phyloP scores from a whole-genome alignment of 2,329 filamentous ascomycete genomes.

The Botrytis medusae region DNA sequence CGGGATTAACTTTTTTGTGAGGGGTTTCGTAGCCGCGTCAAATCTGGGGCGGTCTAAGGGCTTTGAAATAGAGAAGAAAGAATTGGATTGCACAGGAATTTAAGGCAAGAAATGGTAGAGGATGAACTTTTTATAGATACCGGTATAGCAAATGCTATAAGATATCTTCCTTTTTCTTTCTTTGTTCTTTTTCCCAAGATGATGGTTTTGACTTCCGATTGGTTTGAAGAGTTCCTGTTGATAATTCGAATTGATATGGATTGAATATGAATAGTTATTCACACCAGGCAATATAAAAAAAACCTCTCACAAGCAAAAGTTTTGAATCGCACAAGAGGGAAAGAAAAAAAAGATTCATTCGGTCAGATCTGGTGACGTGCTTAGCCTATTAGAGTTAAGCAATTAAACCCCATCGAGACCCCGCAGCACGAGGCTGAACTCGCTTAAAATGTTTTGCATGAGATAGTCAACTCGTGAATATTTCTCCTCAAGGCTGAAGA shows the following conservation, averaged over 20 bases:
- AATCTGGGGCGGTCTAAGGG: slow-evolving; percentile 12
- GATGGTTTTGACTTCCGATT: background rate
- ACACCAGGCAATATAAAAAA: background rate
- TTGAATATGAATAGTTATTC: background rate
- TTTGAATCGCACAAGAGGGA: background rate
- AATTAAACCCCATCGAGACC: slow-evolving; percentile 2
- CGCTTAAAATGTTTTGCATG: slow-evolving; percentile 19
- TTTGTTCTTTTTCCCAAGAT: background rate
- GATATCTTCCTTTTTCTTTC: background rate
- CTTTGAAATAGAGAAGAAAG: slow-evolving; percentile 10
- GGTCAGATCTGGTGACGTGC: slow-evolving; percentile 17
- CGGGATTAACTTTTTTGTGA: slow-evolving; percentile 25
- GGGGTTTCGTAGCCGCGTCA: slow-evolving; percentile 4
- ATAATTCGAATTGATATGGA: background rate
- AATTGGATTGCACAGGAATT: background rate
- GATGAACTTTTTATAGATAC: background rate
- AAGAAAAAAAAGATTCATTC: slow-evolving; percentile 8
- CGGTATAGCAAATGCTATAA: background rate
- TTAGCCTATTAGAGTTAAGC: slow-evolving; percentile 19
- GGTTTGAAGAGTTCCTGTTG: background rate
- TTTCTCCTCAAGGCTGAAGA: slow-evolving; percentile 25
- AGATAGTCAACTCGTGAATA: slow-evolving; percentile 11
- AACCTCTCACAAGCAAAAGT: slow-evolving; percentile 12
- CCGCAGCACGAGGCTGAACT: slow-evolving; percentile 20
- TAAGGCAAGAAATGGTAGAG: background rate